Base-by-base conservation (phyloP, 108 stramenopile genomes). In the Cylindrotheca fusiformis region DNA sequence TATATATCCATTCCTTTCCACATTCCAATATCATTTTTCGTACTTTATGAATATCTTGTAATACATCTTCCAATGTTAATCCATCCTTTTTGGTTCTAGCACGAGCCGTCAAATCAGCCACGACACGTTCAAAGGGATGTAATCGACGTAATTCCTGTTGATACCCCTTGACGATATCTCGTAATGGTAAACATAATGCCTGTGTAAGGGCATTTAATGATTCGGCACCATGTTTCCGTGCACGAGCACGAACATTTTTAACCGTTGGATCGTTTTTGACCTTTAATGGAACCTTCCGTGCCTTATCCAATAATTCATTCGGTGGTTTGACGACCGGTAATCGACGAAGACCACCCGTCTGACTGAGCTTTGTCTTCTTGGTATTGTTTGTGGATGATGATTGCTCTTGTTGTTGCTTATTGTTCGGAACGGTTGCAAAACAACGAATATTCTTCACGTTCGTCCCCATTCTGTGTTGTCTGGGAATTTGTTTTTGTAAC, bases 111-210 rank as follows among this genome's bases (percentile, higher is more conserved):
- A 97, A 69, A 63, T 96, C 90, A 49, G 95, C 91, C 21, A 96
- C 91, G 27, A 94, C 94, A 29, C 68, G 69, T 76, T 97, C 97
- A 56, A 97, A 97, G 5, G 97, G 97, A 80, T 97, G 97, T 45
- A 97, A 73, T 22, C 74, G 52, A 41, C 73, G 51, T 57, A 86
- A 80, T 65, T 88, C 83, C 21, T 73, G 58, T 27, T 81, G 59
- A 66, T 95, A 97, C n/a, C 81, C 81, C 21, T 90, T 52, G 1
- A 95, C 80, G 12, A 84, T 61, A 29, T 96, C 87, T 48, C 83
- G 72, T 18, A 97, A 65, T 6, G 97, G 97, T 5, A 77, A 22
- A 50, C 94, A 95, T 19, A 95, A 52, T 26, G 61, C 77, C 65
- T 95, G 90, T 20, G 76, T 75, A 28, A 97, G 67, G 27, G 78